Conservation (phyloP, 352 stramenopile species). For the Phytophthora palmivora region DNA sequence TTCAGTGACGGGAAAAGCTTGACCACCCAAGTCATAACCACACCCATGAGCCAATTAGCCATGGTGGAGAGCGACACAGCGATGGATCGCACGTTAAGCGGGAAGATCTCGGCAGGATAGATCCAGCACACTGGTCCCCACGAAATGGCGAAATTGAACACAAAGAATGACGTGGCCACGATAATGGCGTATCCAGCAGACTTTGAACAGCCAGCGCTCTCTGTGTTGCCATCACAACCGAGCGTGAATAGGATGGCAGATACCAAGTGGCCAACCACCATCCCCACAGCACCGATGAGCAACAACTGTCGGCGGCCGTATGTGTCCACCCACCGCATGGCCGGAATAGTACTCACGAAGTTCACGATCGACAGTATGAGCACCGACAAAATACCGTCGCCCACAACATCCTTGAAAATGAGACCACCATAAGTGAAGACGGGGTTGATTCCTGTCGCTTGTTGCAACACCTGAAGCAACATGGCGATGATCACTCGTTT, state of each 20-base stretch:
- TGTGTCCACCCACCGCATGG: constrained; percentile 57
- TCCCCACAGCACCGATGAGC: constrained; percentile 47
- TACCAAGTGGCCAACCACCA: constrained; percentile 53
- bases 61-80: constrained; percentile 59
- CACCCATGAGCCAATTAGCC: constrained; percentile 57
- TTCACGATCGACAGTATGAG: constrained; percentile 62
- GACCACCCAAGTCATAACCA: constrained; percentile 58
- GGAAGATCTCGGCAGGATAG: constrained; percentile 50
- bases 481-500: constrained; percentile 55
- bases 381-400: constrained; percentile 49
- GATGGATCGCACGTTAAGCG: constrained; percentile 47
- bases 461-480: constrained; percentile 56
- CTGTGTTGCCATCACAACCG: constrained; percentile 44
- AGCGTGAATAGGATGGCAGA: constrained; percentile 49
- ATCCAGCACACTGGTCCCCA: constrained; percentile 50
- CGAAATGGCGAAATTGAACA: constrained; percentile 51
- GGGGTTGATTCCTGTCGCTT: constrained; percentile 57
- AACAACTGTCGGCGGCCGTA: constrained; percentile 51
- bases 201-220: constrained; percentile 44
- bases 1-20: constrained; percentile 61
- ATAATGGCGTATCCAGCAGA: constrained; percentile 51
- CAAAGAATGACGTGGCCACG: constrained; percentile 49
- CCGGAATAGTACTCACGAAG: constrained; percentile 54
- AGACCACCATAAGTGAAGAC: constrained; percentile 56
- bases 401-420: constrained; percentile 59